Percentiles rank a stretch among this genome's conserved stretches.
Evolutionary conservation across 2,329 filamentous ascomycete genomes (phyloP).

Genomic region (Ophiostoma tasmaniense): DNA sequence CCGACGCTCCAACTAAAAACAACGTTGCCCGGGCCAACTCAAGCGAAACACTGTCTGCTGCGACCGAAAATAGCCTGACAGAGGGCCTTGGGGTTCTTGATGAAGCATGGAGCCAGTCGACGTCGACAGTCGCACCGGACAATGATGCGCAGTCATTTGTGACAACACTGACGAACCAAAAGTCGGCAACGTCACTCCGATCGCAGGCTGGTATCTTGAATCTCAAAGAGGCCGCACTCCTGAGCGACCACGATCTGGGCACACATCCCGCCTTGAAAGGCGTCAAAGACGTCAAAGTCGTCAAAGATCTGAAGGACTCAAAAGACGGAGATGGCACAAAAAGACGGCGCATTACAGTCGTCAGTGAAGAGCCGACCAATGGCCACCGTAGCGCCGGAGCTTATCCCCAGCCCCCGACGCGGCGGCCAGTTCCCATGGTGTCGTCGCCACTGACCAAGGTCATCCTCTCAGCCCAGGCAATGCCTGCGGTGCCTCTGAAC

Average conservation of each 20-base stretch:
- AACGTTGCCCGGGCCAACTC: not conserved
- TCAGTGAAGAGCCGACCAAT: not conserved
- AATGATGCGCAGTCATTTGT: slow-evolving; percentile 24
- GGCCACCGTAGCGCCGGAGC: not conserved
- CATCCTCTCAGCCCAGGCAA: slow-evolving; percentile 15
- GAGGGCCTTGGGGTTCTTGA: slow-evolving; percentile 9
- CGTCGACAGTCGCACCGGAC: slow-evolving; percentile 23
- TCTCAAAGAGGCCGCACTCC: slow-evolving; percentile 9
- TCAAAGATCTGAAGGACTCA: not conserved
- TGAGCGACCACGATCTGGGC: not conserved
- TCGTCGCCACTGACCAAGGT: slow-evolving; percentile 21
- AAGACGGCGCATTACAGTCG: not conserved
- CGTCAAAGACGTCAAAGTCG: not conserved
- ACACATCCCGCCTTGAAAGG: slow-evolving; percentile 10
- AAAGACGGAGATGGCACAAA: not conserved
- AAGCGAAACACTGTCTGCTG: not conserved
- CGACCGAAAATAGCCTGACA: not conserved
- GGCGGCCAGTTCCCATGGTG: slow-evolving; percentile 25
- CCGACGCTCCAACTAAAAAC: slow-evolving; percentile 16
- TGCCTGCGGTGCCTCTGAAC: not conserved
- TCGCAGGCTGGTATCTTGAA: not conserved
- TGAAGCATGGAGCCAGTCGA: slow-evolving; percentile 24
- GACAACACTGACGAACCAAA: slow-evolving; percentile 21
- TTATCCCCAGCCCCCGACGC: slow-evolving; percentile 14
- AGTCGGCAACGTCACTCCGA: slow-evolving; percentile 8